A percentile compares a stretch with the other conserved stretches of the same genome.
phyloP scores from a whole-genome alignment of 495 filamentous ascomycete species.

The Podospora tetraspora region DNA sequence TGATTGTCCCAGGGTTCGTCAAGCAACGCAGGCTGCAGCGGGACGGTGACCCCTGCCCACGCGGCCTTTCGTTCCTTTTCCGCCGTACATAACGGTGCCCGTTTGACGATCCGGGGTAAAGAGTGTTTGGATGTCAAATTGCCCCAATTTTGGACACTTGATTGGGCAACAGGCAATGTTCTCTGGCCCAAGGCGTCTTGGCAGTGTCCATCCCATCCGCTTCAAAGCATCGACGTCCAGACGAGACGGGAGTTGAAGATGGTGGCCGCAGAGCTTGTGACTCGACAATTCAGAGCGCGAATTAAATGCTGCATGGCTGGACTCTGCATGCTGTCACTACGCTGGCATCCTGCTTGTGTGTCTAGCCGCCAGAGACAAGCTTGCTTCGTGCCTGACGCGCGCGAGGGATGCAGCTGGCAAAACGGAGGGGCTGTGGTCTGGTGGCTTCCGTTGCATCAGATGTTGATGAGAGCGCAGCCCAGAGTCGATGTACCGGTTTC shows the following conservation, averaged over 20 bases:
- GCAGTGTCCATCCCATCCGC: not conserved
- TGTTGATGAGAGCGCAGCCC: no score
- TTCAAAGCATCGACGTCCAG: not conserved
- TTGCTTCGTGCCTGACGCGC: not conserved
- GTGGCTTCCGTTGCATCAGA: not conserved
- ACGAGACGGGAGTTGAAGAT: not conserved
- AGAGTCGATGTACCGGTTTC: not conserved
- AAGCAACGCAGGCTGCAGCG: not conserved
- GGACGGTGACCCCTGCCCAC: not conserved
- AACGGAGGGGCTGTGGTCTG: not conserved
- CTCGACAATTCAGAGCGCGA: not conserved
- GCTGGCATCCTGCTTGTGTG: no score
- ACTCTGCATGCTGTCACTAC: no score
- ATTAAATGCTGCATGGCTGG: not conserved
- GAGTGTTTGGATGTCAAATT: not conserved
- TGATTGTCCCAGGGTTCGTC: not conserved
- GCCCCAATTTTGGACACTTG: not conserved
- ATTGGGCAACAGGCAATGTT: not conserved
- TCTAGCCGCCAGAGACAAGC: no score
- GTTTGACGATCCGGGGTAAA: constrained; percentile 15
- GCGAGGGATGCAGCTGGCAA: not conserved
- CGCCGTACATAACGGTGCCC: not conserved
- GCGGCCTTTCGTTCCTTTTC: constrained; percentile 1
- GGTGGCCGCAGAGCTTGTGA: not conserved
- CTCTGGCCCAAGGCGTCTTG: not conserved